Base-by-base conservation (phyloP, 345 rosid species). In the Lumnitzera racemosa region DNA sequence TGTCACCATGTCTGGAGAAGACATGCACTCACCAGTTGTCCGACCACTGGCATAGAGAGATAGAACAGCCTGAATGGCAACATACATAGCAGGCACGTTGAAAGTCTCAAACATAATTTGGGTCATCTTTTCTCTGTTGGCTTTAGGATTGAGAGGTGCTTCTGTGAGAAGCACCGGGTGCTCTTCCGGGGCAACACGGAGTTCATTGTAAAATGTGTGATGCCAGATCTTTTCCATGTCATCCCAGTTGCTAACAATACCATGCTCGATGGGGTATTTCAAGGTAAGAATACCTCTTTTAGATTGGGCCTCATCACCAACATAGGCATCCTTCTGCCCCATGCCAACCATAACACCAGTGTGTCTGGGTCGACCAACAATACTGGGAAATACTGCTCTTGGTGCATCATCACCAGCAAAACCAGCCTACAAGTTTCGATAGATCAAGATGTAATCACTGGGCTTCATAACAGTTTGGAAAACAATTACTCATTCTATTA, bases 181-280 rank as follows among this genome's bases (percentile, higher is more conserved):
- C 60, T 77, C 81, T 59, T 77, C 81, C 2, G 81, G 81, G 11
- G 81, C 81, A 67, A 77, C 80, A 69, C 80, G 80, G 14, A 76
- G 77, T 65, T 76, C 80, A 53, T 76, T 76, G 71, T 76, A 76
- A 70, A 76, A 76, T 0, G 80, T 76, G 77, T 76, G 77, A 67
- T 76, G 80, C 80, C 80, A 76, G 59, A 76, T 76, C 81, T 77
- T 77, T 56, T 77, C 81, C 81, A 77, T 77, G 61, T 77, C 81
- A 58, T 77, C 81, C 81, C 81, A 77, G 71, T 77, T 77, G 69
- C 81, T 77, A 20, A 77, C 81, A 43, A 77, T 77, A 54, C 81
- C 81, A 23, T 77, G 81, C 54, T 77, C 81, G 51, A 77, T 77
- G 2, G 81, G 81, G 61, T 77, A 77, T 52, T 77, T 77, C 78